Base-by-base conservation (phyloP, 176 grass and related monocot genomes). In the Triticum turgidum region DNA sequence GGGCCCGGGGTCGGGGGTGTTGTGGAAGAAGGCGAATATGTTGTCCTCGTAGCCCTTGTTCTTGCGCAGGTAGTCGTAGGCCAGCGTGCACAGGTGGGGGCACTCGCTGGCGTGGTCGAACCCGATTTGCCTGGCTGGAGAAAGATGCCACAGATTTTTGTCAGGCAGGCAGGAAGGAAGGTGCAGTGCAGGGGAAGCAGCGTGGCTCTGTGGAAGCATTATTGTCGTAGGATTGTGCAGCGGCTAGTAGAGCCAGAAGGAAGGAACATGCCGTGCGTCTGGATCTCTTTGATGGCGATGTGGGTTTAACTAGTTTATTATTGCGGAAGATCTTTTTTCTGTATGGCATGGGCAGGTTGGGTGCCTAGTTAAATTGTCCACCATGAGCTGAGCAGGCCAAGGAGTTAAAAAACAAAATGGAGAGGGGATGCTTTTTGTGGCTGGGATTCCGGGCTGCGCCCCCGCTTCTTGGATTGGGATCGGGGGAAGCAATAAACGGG, bases 101-200 rank as follows among this genome's bases (percentile, higher is more conserved):
- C 93, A 98, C 62, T 98, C 96, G 44, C 84, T 85, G 9, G 38
- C 86, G 42, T 91, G 75, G 15, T 84, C 75, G 38, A 98, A 94
- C 25, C 96, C 96, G 30, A 98, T 89, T 39, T 98, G 96, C 87
- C 86, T 94, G 20, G 92, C 96, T 98, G 84, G 1, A 73, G 70
- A 80, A 84, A 13, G 3, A 47, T 0, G 42, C 1, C 3, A 45
- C 42, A 54, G 51, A 2, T 54, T 54, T 5, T 18, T 54, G 51
- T 54, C 77, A 34, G 56, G 22, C 17, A 56, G n/a, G 65, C 17
- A 56, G 30, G 54, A 73, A 54, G 29, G 64, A 78, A 56, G 18
- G 41, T 69, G 32, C 58, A 77, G 41, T 77, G 32, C 58, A 77
- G 14, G 73, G 44, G 42, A 15, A 64, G 65, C 54, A 87, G 65